Evolutionary conservation across 2,329 filamentous ascomycete genomes (phyloP).

Genomic region (Hyphodiscus sp.): DNA sequence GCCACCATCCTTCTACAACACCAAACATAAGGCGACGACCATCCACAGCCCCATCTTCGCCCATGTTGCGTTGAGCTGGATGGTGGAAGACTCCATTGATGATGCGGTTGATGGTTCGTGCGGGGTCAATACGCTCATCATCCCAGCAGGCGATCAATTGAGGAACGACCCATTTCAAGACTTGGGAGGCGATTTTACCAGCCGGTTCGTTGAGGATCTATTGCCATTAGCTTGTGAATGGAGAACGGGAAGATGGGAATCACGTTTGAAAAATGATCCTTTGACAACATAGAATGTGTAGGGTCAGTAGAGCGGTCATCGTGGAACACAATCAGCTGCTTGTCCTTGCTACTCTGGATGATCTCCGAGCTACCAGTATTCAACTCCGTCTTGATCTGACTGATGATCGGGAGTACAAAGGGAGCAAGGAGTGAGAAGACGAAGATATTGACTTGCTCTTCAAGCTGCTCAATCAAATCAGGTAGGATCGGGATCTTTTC

Average conservation of each 20-base stretch:
- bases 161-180: conserved; percentile 80
- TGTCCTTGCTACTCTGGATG: conserved; percentile 74
- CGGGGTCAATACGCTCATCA: conserved; percentile 62
- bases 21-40: conserved; percentile 72
- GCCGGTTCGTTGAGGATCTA: conserved; percentile 77
- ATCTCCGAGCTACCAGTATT: conserved; percentile 81
- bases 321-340: conserved; percentile 82
- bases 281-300: conserved; percentile 92
- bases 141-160: conserved; percentile 88
- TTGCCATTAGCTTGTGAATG: conserved; percentile 25
- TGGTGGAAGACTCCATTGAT: conserved; percentile 82
- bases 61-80: conserved; percentile 67
- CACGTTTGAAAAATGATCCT: conserved; percentile 71
- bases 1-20: conserved; percentile 82
- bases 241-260: neutral
- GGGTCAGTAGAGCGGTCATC: conserved; percentile 73
- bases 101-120: conserved; percentile 67
- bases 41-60: conserved; percentile 63
- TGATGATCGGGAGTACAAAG: conserved; percentile 78
- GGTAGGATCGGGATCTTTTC: conserved; percentile 82
- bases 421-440: conserved; percentile 89
- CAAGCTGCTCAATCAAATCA: conserved; percentile 76
- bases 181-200: conserved; percentile 71
- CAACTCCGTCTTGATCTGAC: conserved; percentile 81
- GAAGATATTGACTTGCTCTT: conserved; percentile 82